Evolutionary conservation across 306 rosid genomes (phyloP).

Genomic region (Cercis canadensis): DNA sequence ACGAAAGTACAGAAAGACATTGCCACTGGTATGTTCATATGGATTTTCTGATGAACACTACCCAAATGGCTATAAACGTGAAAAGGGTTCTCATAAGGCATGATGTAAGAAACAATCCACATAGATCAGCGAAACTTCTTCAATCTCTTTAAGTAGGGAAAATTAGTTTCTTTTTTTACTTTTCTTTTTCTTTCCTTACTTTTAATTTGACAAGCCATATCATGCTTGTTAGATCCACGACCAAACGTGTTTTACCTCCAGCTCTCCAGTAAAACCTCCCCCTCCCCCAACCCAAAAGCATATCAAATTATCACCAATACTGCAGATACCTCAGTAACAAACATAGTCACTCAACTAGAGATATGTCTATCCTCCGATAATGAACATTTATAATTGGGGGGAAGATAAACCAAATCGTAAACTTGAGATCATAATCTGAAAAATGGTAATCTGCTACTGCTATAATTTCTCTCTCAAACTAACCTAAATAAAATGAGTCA

Average conservation of each 20-base stretch:
- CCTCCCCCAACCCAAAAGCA: no score
- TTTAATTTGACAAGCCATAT: no score
- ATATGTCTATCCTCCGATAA: background rate
- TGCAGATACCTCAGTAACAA: no score
- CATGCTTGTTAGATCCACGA: no score
- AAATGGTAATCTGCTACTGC: background rate
- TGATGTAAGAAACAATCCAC: background rate
- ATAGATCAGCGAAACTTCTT: no score
- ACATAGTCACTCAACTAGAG: background rate
- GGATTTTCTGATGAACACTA: background rate
- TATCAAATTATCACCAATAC: background rate
- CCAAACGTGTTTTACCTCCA: no score
- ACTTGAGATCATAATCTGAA: background rate
- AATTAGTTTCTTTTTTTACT: no score
- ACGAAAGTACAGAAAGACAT: no score
- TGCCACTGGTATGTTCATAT: background rate
- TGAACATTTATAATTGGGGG: no score
- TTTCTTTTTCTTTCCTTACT: no score
- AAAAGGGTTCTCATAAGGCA: background rate
- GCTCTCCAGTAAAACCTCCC: no score
- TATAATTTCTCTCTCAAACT: background rate
- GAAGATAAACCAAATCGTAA: background rate
- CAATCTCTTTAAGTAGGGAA: no score
- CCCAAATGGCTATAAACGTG: background rate
- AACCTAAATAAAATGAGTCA: background rate